phyloP scores from a whole-genome alignment of 768 basidiomycete genomes.

The Russula foetens region DNA sequence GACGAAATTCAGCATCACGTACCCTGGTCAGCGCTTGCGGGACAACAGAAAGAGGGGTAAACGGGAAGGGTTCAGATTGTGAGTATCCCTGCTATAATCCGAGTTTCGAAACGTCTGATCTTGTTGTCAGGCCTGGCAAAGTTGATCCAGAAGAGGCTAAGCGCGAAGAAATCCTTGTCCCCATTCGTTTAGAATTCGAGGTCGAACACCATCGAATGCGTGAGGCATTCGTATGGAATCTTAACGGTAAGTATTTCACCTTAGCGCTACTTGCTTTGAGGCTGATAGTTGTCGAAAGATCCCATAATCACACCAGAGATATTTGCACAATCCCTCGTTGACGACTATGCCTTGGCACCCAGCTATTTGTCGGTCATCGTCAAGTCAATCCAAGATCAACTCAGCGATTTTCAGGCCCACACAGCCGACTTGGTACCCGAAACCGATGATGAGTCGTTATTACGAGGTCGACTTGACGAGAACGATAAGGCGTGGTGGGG shows the following conservation, averaged over 20 bases:
- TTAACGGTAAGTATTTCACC: slow-evolving; percentile 60
- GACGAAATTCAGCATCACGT: slow-evolving; percentile 43
- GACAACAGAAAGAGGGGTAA: slow-evolving; percentile 45
- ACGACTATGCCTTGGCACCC: slow-evolving; percentile 75
- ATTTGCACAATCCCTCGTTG: slow-evolving; percentile 85
- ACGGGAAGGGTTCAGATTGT: slow-evolving; percentile 72
- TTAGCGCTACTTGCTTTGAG: background rate
- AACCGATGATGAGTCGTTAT: slow-evolving; percentile 33
- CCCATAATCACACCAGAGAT: slow-evolving; percentile 81
- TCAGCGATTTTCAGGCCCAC: slow-evolving; percentile 72
- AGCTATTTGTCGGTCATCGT: slow-evolving; percentile 60
- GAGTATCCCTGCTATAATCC: slow-evolving; percentile 30
- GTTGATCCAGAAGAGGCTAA: slow-evolving; percentile 48
- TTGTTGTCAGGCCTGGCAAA: slow-evolving; percentile 46
- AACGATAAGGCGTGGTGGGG: slow-evolving; percentile 59
- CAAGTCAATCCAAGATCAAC: slow-evolving; percentile 82
- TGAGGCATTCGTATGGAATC: slow-evolving; percentile 96
- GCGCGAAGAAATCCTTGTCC: slow-evolving; percentile 76
- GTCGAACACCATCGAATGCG: slow-evolving; percentile 90
- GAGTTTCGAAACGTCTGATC: background rate
- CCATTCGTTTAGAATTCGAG: slow-evolving; percentile 94
- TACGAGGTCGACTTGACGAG: slow-evolving; percentile 41
- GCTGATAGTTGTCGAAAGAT: slow-evolving; percentile 40
- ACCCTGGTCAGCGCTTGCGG: slow-evolving; percentile 38
- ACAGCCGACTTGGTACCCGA: slow-evolving; percentile 36